Base-by-base conservation (phyloP, 2,329 filamentous ascomycete species). In the Calonectria hongkongensis region DNA sequence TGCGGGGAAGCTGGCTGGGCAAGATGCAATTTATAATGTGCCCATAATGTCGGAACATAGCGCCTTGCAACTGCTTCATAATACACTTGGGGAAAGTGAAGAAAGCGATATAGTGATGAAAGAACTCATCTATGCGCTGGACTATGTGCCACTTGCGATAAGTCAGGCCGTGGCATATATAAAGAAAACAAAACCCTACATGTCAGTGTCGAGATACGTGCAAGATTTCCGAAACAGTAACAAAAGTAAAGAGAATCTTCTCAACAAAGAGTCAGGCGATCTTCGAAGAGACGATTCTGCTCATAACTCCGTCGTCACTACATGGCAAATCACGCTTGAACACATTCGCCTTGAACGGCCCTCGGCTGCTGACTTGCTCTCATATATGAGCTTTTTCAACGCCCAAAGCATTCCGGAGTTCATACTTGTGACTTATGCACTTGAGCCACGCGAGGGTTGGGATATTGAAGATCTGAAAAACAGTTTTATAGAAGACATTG, bases 121-220 rank as follows among this genome's bases (percentile, higher is more conserved):
- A 30, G 27, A 30, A 1, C 48, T 51, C 25, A n/a, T 51, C 9
- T 16, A n/a, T 51, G 27, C 15, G 2, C 48, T 51, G 18, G 48
- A 28, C 25, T 51, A 16, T 51, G 18, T 30, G 3, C 48, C 48
- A 28, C 18, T 51, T 15, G 27, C 48, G 15, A 51, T 51, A n/a
- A 69, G 72, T 1, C 79, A 84, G 54, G 80, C 82, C 0, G 79
- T 78, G 1, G 71, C 77, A 3, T 84, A 81, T 43, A 82, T 51
- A 2, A 51, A 28, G 15, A 25, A 27, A 83, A 72, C 76, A 7
- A 39, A 39, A 4, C 79, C 79, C 0, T 73, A 73, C 1, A 71
- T 71, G 18, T 79, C 81, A 0, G 67, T 83, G 0, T 9, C 66
- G 30, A 48, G 66, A 8, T 87, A 86, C 58, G 68, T 85, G 0